Evolutionary conservation across 805 yeast species (phyloP), one percentile per base, ranked within the genome.

Genomic region (Saturnispora ahearnii): DNA sequence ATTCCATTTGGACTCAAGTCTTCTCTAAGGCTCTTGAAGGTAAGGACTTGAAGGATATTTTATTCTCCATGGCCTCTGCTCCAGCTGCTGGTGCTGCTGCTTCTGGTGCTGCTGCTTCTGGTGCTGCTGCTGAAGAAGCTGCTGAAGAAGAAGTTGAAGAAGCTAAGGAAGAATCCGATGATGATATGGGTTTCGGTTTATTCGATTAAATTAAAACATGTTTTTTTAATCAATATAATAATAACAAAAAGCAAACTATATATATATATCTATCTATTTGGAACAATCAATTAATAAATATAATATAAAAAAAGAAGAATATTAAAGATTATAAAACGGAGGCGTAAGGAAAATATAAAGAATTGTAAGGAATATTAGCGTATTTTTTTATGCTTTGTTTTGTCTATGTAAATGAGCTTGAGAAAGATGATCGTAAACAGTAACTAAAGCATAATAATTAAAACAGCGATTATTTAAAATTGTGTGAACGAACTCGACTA

Each of bases 161-260:
- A 67, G 79, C 69, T 49, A 79, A 69, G 49, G 79, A 72, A 62
- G 76, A 74, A 67, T 76, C 79, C 56, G 84, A 80, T 68, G 89
- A 81, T 70, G 96, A 86, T 74, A 87, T 88, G 95, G 96, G 96
- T 69, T 82, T 84, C 87, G 91, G 90, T 74, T 82, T 87, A 73
- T 87, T 87, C 81, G 95, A 86, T 76, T 87, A 87, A 71, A 59
- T 60, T 48, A 48, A 50, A 51, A 43, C 15, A 24, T 15, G 28
- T 38, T 24, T 13, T 18, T 30, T 42, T 42, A 29, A 46, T 41
- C 32, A 29, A 29, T 41, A 47, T 22, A 26, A 26, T 41, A 34
- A 24, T 30, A 31, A 43, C 28, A 43, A 24, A 43, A 13, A 15
- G 30, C 24, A 43, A 43, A 22, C 45, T 43, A 31, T 43, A 43